Conservation (phyloP, 208 protist species). For the Crithidia thermophila region DNA sequence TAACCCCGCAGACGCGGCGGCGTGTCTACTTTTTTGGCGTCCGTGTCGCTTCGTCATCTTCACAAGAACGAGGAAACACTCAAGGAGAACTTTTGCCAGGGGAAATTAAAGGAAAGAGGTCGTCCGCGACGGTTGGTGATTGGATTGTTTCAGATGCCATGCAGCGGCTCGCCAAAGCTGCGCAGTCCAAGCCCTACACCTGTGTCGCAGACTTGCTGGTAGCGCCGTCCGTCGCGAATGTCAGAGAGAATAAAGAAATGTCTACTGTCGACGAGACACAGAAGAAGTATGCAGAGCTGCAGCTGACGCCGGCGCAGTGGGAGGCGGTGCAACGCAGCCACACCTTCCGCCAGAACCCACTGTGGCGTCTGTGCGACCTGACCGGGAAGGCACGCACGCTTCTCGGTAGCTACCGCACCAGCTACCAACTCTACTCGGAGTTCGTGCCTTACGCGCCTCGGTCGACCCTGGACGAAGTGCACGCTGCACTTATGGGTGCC, state of each 20-base stretch:
- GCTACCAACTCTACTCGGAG: conserved; percentile 78
- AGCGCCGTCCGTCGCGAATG: background rate
- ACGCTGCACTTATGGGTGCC: background rate
- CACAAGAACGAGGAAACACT: too few species aligned
- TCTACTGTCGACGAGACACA: background rate
- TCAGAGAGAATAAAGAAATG: background rate
- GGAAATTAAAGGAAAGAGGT: conserved; percentile 11
- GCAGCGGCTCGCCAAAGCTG: background rate
- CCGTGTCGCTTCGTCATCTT: conserved; percentile 4
- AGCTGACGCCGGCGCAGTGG: conserved; percentile 52
- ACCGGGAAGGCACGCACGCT: conserved; percentile 56
- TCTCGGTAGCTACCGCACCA: conserved; percentile 68
- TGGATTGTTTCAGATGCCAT: conserved; percentile 19
- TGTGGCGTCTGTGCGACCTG: conserved; percentile 55
- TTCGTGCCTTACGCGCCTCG: conserved; percentile 47
- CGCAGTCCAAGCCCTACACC: conserved; percentile 9
- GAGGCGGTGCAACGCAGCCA: conserved; percentile 51
- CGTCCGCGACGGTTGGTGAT: conserved; percentile 7
- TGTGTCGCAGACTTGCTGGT: conserved; percentile 22
- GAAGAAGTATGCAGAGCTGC: conserved; percentile 9
- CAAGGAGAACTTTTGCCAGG: too few species aligned
- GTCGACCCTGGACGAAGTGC: conserved; percentile 7
- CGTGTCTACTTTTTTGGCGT: conserved; percentile 75
- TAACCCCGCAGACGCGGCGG: conserved; percentile 63
- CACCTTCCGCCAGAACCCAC: conserved; percentile 50